Evolutionary conservation across 495 filamentous ascomycete species (phyloP).

Genomic region (Xylaria scruposa): DNA sequence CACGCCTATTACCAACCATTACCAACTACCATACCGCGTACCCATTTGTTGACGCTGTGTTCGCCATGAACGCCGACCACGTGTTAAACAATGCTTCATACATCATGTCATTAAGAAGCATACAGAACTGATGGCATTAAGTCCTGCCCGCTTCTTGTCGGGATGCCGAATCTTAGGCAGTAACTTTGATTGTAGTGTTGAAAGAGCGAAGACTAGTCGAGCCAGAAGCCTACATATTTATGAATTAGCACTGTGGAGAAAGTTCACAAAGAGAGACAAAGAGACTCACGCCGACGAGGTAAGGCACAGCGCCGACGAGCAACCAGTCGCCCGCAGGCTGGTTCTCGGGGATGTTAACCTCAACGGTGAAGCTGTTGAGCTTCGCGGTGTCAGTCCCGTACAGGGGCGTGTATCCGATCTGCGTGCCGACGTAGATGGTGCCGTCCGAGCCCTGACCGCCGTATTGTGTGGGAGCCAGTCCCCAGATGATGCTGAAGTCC

Average conservation of each 20-base stretch:
- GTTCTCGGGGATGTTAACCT: conserved; percentile 52
- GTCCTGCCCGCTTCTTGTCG: background rate
- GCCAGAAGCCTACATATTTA: conserved; percentile 34
- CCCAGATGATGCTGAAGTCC: conserved; percentile 43
- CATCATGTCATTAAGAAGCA: background rate
- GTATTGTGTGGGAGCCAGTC: conserved; percentile 21
- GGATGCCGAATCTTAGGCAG: background rate
- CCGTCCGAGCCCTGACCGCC: conserved; percentile 32
- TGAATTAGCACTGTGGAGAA: background rate
- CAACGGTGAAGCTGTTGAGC: conserved; percentile 41
- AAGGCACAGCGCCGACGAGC: conserved; percentile 51
- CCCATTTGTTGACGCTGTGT: background rate
- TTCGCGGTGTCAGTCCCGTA: conserved; percentile 32
- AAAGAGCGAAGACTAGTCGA: conserved; percentile 29
- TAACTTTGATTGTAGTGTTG: conserved; percentile 34
- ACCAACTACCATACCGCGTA: background rate
- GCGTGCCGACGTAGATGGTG: conserved; percentile 33
- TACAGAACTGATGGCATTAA: background rate
- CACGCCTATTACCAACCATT: conserved; percentile 1
- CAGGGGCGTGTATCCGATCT: conserved; percentile 36
- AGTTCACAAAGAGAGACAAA: background rate
- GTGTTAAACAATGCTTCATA: background rate
- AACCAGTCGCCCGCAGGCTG: conserved; percentile 56
- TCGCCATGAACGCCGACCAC: conserved; percentile 14
- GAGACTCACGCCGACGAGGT: conserved; percentile 38